Percentiles rank a stretch among this genome's conserved stretches.
Conservation (phyloP, 148 eudicot species). For the Beta vulgaris region DNA sequence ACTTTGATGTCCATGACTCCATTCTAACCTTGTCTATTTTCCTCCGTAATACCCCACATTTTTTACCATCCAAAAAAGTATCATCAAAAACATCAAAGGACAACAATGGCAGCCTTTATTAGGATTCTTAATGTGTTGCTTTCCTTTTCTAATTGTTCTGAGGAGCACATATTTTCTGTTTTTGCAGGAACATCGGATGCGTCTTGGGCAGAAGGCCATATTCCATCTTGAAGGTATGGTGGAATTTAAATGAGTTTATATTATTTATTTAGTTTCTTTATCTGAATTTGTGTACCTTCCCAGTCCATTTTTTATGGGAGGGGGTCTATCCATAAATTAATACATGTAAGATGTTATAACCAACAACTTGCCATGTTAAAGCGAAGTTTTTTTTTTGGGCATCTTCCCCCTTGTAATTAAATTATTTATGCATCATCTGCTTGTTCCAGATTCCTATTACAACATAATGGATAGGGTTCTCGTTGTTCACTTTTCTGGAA, state of each 20-base stretch:
- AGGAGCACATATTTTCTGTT: not conserved
- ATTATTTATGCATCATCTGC: no score
- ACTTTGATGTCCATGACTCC: not conserved
- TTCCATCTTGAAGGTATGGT: constrained; percentile 91
- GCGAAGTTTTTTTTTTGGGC: no score
- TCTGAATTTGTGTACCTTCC: not conserved
- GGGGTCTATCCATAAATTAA: no score
- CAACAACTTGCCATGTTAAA: no score
- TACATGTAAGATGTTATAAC: no score
- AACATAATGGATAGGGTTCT: not conserved
- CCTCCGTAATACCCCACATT: not conserved
- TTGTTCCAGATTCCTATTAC: not conserved
- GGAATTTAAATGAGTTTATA: not conserved
- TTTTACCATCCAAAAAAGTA: not conserved
- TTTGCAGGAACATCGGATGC: constrained; percentile 90
- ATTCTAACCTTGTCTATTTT: not conserved
- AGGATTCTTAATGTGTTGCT: not conserved
- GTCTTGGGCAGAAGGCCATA: constrained; percentile 96
- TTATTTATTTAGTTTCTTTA: not conserved
- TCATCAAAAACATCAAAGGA: not conserved
- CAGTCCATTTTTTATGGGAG: no score
- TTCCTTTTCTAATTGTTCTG: not conserved
- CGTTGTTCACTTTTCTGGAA: not conserved
- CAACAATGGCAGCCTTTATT: not conserved
- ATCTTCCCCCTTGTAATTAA: no score